Percentiles rank a stretch among this genome's conserved stretches.
These are phyloP conservation scores for Kodamaea hsintzibuensis DNA, from an alignment of 805 yeast genomes.

Conservation along the genomic window DNA sequence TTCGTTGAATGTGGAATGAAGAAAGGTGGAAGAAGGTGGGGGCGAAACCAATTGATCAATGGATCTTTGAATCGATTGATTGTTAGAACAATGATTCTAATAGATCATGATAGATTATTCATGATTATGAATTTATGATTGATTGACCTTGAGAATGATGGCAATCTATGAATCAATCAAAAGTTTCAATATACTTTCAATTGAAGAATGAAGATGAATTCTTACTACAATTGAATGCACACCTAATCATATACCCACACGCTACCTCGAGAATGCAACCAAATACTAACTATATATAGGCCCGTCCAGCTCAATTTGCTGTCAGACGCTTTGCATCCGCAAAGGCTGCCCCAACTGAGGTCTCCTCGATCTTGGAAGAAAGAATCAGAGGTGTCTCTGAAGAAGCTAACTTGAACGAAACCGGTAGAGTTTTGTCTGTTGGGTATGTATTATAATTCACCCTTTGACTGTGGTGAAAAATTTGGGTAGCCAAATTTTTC, in stretches of 20 bases:
- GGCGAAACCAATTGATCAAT: not conserved
- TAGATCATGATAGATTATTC: no score
- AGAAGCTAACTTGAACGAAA: constrained; percentile 96
- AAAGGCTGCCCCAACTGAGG: constrained; percentile 99
- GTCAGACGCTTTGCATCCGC: constrained; percentile 88
- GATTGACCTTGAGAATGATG: no score
- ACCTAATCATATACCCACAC: not conserved
- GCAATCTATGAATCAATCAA: no score
- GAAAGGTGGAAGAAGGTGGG: not conserved
- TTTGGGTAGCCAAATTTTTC: constrained; percentile 5
- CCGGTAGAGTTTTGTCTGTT: constrained; percentile 98
- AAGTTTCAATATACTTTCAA: no score
- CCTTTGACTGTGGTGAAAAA: constrained; percentile 4
- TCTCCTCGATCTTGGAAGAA: constrained; percentile 97
- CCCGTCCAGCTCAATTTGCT: constrained; percentile 67
- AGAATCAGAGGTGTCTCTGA: constrained; percentile 99
- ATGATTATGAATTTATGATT: no score
- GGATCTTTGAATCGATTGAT: no score
- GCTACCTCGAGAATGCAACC: not conserved
- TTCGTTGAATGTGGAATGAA: not conserved
- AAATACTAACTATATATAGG: constrained; percentile 46
- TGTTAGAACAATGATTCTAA: no score
- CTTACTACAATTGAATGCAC: not conserved
- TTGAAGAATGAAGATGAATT: no score
- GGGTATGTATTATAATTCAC: constrained; percentile 53